phyloP scores from a whole-genome alignment of 2,329 filamentous ascomycete genomes.

The Pyrenochaeta sp. region DNA sequence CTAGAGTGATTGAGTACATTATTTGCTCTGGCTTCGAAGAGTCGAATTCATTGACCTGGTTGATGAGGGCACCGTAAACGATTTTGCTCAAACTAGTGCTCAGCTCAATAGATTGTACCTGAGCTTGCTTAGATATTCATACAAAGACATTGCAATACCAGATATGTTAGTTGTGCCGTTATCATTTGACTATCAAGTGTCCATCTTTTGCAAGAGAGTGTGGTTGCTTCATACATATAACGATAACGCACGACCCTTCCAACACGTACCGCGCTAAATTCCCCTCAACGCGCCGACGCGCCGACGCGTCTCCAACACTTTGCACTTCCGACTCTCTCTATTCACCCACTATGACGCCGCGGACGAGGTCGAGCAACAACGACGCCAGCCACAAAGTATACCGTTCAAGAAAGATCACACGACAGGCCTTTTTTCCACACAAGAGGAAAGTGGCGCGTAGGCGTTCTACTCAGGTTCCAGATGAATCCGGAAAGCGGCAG shows the following conservation, averaged over 20 bases:
- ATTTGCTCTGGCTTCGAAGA: no score
- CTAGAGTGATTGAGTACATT: no score
- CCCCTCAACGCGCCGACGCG: slow-evolving; percentile 38
- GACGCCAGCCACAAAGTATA: slow-evolving; percentile 38
- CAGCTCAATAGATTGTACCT: no score
- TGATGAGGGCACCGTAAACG: no score
- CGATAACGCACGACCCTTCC: slow-evolving; percentile 11
- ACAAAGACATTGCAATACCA: no score
- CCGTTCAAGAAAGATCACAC: slow-evolving; percentile 41
- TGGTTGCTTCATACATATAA: no score
- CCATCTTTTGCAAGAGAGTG: not conserved
- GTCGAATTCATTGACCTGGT: no score
- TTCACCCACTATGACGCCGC: slow-evolving; percentile 34
- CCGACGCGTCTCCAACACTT: slow-evolving; percentile 24
- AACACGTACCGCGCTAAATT: slow-evolving; percentile 14
- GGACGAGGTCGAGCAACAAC: slow-evolving; percentile 37
- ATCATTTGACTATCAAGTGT: no score
- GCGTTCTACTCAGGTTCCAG: slow-evolving; percentile 16
- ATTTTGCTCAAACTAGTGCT: no score
- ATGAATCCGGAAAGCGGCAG: slow-evolving; percentile 34
- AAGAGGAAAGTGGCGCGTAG: slow-evolving; percentile 37
- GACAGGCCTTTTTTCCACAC: slow-evolving; percentile 41
- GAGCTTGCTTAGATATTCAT: no score
- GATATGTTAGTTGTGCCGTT: no score
- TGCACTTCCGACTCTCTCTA: not conserved